Percentiles rank a stretch among this genome's conserved stretches.
These are phyloP conservation scores for Xylaria intraflava DNA, from an alignment of 495 filamentous ascomycete species.

Conservation along the genomic window DNA sequence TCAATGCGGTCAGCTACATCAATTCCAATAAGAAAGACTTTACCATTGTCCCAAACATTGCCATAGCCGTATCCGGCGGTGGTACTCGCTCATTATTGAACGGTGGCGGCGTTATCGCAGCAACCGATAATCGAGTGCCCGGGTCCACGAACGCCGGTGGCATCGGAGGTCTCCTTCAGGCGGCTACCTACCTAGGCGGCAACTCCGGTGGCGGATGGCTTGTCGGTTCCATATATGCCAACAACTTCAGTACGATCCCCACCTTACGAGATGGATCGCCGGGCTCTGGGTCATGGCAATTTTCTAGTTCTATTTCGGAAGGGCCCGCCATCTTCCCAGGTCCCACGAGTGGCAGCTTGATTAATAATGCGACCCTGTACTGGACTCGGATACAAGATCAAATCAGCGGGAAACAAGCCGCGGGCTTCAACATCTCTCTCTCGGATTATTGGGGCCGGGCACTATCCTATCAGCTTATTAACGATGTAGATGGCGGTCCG, in stretches of 20 bases:
- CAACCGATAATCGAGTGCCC: conserved; percentile 69
- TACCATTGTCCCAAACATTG: conserved; percentile 59
- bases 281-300: conserved; percentile 61
- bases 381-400: conserved; percentile 58
- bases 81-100: conserved; percentile 85
- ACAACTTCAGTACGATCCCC: conserved; percentile 79
- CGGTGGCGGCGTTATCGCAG: conserved; percentile 79
- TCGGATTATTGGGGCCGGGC: conserved; percentile 90
- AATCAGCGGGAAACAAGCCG: conserved; percentile 59
- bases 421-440: conserved; percentile 68
- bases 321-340: conserved; percentile 63
- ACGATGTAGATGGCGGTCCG: conserved; percentile 70
- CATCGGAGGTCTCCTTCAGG: conserved; percentile 79
- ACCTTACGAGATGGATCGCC: conserved; percentile 51
- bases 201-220: conserved; percentile 87
- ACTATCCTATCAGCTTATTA: conserved; percentile 77
- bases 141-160: conserved; percentile 61
- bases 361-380: conserved; percentile 50
- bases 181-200: conserved; percentile 78
- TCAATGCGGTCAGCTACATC: conserved; percentile 69
- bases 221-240: conserved; percentile 76
- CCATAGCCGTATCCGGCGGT: conserved; percentile 57
- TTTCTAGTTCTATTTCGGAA: too few relatives aligned
- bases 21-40: conserved; percentile 47
- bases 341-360: conserved; percentile 30